Base-by-base conservation (phyloP, 2,329 filamentous ascomycete genomes). In the Plenodomus lindquistii region DNA sequence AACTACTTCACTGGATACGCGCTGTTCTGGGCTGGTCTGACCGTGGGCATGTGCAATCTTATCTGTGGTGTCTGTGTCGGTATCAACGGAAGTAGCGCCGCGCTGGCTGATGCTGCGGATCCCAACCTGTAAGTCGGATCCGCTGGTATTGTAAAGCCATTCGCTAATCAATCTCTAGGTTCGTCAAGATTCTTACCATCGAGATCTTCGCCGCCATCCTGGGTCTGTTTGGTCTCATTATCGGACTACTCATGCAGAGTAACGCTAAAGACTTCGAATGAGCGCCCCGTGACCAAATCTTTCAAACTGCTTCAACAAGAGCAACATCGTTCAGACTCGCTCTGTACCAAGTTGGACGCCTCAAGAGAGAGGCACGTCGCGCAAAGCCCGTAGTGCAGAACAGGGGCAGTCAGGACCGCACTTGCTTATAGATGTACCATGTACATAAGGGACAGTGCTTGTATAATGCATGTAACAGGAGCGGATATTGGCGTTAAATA, bases 161-260 rank as follows among this genome's bases (percentile, higher is more conserved):
- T 31, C 20, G 27, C 55, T 65, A 34, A 65, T 39, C 34, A 8
- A 2, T 1, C 3, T 34, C 16, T 55, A 96, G 92, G 45, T 99
- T 99, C 75, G 93, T 99, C 76, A 97, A 96, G 79, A 96, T 99
- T 62, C 85, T 99, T 43, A 93, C 99, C 62, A 95, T 99, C 67
- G 95, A 99, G 76, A 99, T 99, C 73, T 99, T 99, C 81, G 97
- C 92, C 72, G 97, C 93, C 35, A 93, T 99, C 40, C 82, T 99
- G 10, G 94, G 95, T 56, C 85, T 99, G 3, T 99, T 99, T 68
- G 95, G 94, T 50, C 82, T 99, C 56, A 99, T 99, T 68, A 86
- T 99, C 61, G 94, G 95, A 38, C 82, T 99, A 46, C 81, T 99
- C 59, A 83, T 97, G 43, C 89, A 90, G 50, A 83, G 87, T 71